Evolutionary conservation across 768 basidiomycete genomes (phyloP), one percentile per base, ranked within the genome.

Genomic region (Naganishia vaughanmartiniae): DNA sequence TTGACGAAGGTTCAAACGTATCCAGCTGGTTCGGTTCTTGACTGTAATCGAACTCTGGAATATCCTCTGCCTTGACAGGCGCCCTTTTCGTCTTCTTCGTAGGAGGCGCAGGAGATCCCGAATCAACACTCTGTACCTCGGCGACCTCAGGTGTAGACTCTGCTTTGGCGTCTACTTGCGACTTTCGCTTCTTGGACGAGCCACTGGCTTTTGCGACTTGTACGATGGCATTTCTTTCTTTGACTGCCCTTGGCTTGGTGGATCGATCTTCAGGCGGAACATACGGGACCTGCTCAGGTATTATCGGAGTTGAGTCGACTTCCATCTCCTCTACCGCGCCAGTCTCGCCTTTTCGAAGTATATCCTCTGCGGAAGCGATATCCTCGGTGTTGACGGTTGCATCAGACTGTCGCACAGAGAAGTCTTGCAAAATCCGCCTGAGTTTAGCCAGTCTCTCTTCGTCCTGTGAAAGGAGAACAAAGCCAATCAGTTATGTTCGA

Each of bases 11-110:
- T 28, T 70, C 58, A 24, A 79, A 78, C 31, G 78, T 75, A 75
- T 92, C 91, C 70, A 92, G 81, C 63, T 91, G 84, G 78, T 92
- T 92, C 5, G 89, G 86, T 28, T 85, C 87, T 17, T 83, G 81
- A 7, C 85, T 80, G 78, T 90, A 92, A 81, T 91, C 89, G 75
- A 91, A 92, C 46, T 86, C 81, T 80, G 86, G 79, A 81, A 84
- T 74, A n/a, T 76, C 76, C 33, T 72, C 67, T 36, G 66, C 31
- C 39, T 53, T 63, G 31, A 72, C 67, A 11, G 67, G 57, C 57
- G 33, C 36, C 51, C 39, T 54, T 63, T 54, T 83, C 74, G 77
- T 79, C 81, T 48, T 75, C 34, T 42, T 68, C 15, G 54, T 11
- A 28, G 68, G 45, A 28, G 46, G 56, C 28, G 69, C 69, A 42